These are phyloP conservation scores for Aspergillus japonicus DNA, from an alignment of 2,329 filamentous ascomycete species.

Conservation along the genomic window DNA sequence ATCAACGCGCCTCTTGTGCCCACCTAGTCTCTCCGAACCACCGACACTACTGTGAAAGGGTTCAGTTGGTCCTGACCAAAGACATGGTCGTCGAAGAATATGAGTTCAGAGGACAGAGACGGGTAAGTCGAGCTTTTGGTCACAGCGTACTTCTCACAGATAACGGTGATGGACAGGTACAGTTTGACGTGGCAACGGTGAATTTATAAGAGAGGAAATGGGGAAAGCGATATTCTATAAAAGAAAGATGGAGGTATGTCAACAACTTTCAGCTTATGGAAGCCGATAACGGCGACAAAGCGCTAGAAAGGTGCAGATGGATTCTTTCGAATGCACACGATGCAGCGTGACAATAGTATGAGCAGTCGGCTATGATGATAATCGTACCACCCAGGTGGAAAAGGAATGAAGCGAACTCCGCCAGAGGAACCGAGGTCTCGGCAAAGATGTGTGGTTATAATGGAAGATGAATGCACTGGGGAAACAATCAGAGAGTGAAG, in stretches of 20 bases:
- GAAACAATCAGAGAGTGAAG: too few relatives aligned
- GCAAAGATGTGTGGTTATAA: too few relatives aligned
- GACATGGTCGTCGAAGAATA: not conserved
- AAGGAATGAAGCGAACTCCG: not conserved
- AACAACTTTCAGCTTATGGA: not conserved
- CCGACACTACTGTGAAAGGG: not conserved
- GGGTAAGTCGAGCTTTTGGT: not conserved
- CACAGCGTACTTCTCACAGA: not conserved
- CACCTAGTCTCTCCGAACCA: not conserved
- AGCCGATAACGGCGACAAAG: not conserved
- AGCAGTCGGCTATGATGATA: not conserved
- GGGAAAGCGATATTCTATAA: too few relatives aligned
- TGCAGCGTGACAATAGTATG: not conserved
- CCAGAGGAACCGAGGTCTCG: too few relatives aligned
- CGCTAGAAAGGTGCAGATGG: not conserved
- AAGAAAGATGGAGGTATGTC: not conserved
- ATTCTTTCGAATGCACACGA: not conserved
- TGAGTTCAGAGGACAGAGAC: not conserved
- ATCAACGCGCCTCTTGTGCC: not conserved
- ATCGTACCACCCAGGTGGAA: not conserved
- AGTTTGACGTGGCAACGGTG: not conserved
- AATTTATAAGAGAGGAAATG: not conserved
- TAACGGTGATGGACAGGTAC: not conserved
- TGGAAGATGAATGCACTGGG: not conserved
- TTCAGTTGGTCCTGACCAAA: not conserved